Evolutionary conservation across 2,329 filamentous ascomycete species (phyloP), one percentile per base, ranked within the genome.

Genomic region (Epicoccum nigrum): DNA sequence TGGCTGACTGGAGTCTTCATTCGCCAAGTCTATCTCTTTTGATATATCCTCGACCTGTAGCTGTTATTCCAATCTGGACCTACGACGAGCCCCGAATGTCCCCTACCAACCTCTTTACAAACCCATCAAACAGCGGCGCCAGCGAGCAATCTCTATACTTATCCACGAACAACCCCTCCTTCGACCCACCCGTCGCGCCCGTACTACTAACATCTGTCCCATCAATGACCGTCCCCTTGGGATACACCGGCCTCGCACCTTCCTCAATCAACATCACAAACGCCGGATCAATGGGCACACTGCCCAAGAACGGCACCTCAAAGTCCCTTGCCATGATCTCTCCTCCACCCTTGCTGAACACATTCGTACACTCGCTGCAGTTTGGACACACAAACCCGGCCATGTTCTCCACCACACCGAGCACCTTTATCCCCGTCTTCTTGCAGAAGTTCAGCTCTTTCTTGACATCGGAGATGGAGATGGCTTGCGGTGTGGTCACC

Each of bases 321-420:
- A 96, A 94, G 62, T 97, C 92, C 39, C 84, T 77, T 6, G 93
- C 92, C 92, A 99, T 96, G 19, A 89, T 83, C 71, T 90, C 80
- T 7, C 94, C 94, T 3, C 94, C 94, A 4, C 94, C 94, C 47
- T 89, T 92, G 43, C 88, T 91, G 72, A 99, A 99, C 43, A 97
- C 84, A 74, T 97, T 90, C 44, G 90, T 96, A 74, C 93, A 95
- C 71, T 97, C 92, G 42, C 81, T 81, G 67, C 84, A 86, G 54
- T 84, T 86, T 12, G 84, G 84, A 68, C 90, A 94, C n/a, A 94
- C 88, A 64, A 90, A 95, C 2, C 90, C 90, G 60, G 87, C 88
- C 94, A 99, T 97, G 71, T 99, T 99, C 77, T 99, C 94, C 37
- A 99, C 83, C 1, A 99, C 92, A 0, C 94, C 94, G 9, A 97